Percentiles rank a stretch among this genome's conserved stretches.
These are phyloP conservation scores for Populus tremula DNA, from an alignment of 345 rosid species.

Conservation along the genomic window DNA sequence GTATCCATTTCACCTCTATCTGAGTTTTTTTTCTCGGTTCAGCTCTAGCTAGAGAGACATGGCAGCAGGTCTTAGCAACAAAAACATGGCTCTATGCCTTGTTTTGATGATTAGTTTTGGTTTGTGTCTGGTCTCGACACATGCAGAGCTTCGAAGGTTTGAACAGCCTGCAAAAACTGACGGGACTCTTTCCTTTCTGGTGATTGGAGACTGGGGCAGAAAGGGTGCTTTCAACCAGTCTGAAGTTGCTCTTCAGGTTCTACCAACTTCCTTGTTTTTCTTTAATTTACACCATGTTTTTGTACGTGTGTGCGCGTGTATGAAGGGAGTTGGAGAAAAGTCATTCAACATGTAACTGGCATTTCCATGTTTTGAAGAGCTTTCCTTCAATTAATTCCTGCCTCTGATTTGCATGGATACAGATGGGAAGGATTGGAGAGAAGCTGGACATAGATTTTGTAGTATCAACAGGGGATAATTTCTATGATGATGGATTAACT, in stretches of 20 bases:
- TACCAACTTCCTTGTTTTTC: not conserved
- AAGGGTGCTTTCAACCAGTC: slow-evolving; percentile 68
- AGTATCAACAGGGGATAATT: slow-evolving; percentile 83
- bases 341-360: not conserved
- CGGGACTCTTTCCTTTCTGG: slow-evolving; percentile 58
- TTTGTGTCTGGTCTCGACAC: slow-evolving; percentile 13
- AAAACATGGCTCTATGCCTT: not conserved
- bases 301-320: too few species aligned
- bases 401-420: not conserved
- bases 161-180: slow-evolving; percentile 46
- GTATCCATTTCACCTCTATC: not conserved
- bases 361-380: not conserved
- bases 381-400: not conserved
- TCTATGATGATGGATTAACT: slow-evolving; percentile 69
- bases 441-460: slow-evolving; percentile 63
- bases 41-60: not conserved
- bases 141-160: slow-evolving; percentile 51
- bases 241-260: slow-evolving; percentile 61
- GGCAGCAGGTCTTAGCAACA: not conserved
- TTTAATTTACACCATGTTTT: not conserved
- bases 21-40: not conserved
- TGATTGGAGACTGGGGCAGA: slow-evolving; percentile 90
- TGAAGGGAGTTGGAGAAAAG: not conserved
- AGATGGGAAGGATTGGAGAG: slow-evolving; percentile 81
- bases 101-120: not conserved